Evolutionary conservation across 2,329 filamentous ascomycete genomes (phyloP).

Genomic region (Lasiodiplodia gonubiensis): DNA sequence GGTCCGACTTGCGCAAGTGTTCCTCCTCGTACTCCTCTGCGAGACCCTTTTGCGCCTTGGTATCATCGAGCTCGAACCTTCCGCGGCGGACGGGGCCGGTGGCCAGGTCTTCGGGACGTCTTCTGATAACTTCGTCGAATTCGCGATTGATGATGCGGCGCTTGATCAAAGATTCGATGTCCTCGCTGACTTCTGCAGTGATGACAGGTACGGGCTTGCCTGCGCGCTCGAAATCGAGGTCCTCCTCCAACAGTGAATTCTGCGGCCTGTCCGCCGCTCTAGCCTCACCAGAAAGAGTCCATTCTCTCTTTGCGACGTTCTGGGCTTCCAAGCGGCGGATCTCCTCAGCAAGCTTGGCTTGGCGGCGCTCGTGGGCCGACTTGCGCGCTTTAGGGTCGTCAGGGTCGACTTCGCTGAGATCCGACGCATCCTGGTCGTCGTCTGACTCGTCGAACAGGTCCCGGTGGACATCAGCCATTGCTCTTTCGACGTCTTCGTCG

Average conservation of each 20-base stretch:
- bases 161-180: conserved; percentile 93
- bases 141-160: conserved; percentile 86
- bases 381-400: conserved; percentile 74
- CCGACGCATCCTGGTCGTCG: conserved; percentile 65
- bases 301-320: conserved; percentile 87
- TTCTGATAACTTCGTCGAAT: conserved; percentile 88
- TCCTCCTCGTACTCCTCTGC: conserved; percentile 96
- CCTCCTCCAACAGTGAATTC: conserved; percentile 92
- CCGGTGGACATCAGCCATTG: conserved; percentile 84
- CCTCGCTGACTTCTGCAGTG: conserved; percentile 86
- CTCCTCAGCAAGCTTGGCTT: conserved; percentile 84
- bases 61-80: conserved; percentile 81
- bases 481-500: conserved; percentile 74
- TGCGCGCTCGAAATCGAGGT: conserved; percentile 92
- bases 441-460: conserved; percentile 85
- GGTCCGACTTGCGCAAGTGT: conserved; percentile 77
- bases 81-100: conserved; percentile 70
- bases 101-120: conserved; percentile 75
- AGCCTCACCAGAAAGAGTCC: conserved; percentile 89
- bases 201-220: conserved; percentile 95
- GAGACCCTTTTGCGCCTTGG: conserved; percentile 83
- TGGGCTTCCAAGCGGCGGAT: conserved; percentile 90
- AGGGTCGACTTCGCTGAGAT: conserved; percentile 68
- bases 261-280: conserved; percentile 79
- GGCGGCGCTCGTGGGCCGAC: conserved; percentile 84